A percentile compares a stretch with the other conserved stretches of the same genome.
Conservation (phyloP, 139 green algal species). For the Haematococcus lacustris region DNA sequence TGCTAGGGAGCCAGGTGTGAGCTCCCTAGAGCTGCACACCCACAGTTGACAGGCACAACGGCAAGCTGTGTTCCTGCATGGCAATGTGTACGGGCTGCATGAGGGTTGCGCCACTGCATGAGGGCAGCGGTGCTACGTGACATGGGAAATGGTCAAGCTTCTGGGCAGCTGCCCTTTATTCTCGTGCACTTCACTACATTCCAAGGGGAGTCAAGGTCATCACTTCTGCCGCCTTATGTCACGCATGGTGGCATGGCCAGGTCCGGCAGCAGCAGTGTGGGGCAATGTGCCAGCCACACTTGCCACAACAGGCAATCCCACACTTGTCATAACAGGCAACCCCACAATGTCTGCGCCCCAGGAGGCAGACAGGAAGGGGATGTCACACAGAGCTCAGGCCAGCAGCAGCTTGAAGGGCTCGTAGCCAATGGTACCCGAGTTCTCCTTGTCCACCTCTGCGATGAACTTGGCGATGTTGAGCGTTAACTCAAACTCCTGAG, state of each 20-base stretch:
- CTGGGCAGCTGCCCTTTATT: too few species aligned
- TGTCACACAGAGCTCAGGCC: constrained; percentile 7
- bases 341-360: neutral
- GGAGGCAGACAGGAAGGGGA: neutral
- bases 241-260: neutral
- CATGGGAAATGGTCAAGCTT: too few species aligned
- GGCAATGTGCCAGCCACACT: neutral
- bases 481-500: constrained; percentile 71
- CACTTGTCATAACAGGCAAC: neutral
- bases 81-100: too few species aligned
- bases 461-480: constrained; percentile 66
- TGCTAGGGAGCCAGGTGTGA: too few species aligned
- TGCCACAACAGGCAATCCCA: neutral
- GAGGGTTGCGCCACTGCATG: too few species aligned
- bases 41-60: too few species aligned
- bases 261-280: neutral
- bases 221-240: neutral
- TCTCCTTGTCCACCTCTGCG: constrained; percentile 53
- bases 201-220: too few species aligned
- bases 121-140: too few species aligned
- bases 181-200: too few species aligned
- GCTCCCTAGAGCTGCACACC: too few species aligned
- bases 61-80: too few species aligned
- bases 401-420: constrained; percentile 64
- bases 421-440: constrained; percentile 52